These are phyloP conservation scores for Asclepias syriaca DNA, from an alignment of 257 asterid genomes.

Conservation along the genomic window DNA sequence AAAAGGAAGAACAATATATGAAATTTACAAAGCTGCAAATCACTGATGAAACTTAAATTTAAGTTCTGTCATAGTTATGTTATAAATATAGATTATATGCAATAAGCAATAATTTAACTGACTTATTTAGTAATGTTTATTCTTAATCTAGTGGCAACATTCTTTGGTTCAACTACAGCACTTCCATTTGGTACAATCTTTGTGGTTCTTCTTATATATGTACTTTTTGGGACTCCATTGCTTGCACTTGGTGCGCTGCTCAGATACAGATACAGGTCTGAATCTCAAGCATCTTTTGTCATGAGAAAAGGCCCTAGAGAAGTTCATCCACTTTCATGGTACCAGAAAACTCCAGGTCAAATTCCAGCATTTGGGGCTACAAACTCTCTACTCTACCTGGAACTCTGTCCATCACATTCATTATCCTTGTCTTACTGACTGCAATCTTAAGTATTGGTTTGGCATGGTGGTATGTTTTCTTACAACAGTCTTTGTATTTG, in stretches of 20 bases:
- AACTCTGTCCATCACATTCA: slow-evolving; percentile 44
- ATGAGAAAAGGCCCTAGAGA: slow-evolving; percentile 52
- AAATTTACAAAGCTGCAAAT: too few relatives aligned
- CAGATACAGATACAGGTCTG: slow-evolving; percentile 48
- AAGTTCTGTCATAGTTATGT: too few relatives aligned
- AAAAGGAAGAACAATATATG: too few relatives aligned
- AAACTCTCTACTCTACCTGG: slow-evolving; percentile 54
- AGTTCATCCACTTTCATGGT: slow-evolving; percentile 52
- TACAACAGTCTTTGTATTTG: slow-evolving; percentile 4
- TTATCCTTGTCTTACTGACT: slow-evolving; percentile 53
- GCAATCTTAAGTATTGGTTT: slow-evolving; percentile 51
- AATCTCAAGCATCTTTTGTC: slow-evolving; percentile 39
- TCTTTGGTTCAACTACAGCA: slow-evolving; percentile 51
- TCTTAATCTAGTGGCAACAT: slow-evolving; percentile 52
- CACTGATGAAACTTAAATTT: too few relatives aligned
- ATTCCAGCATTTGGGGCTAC: slow-evolving; percentile 85
- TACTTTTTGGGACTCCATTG: slow-evolving; percentile 60
- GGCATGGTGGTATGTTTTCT: slow-evolving; percentile 68
- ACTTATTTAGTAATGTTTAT: slow-evolving; percentile 33
- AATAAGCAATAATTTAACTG: too few relatives aligned
- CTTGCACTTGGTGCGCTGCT: slow-evolving; percentile 52
- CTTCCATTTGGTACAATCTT: slow-evolving; percentile 64
- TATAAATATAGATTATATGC: too few relatives aligned
- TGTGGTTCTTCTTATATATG: slow-evolving; percentile 35
- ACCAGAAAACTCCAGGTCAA: slow-evolving; percentile 58